phyloP scores from a whole-genome alignment of 1,284 basidiomycete species.

The Naganishia liquefaciens region DNA sequence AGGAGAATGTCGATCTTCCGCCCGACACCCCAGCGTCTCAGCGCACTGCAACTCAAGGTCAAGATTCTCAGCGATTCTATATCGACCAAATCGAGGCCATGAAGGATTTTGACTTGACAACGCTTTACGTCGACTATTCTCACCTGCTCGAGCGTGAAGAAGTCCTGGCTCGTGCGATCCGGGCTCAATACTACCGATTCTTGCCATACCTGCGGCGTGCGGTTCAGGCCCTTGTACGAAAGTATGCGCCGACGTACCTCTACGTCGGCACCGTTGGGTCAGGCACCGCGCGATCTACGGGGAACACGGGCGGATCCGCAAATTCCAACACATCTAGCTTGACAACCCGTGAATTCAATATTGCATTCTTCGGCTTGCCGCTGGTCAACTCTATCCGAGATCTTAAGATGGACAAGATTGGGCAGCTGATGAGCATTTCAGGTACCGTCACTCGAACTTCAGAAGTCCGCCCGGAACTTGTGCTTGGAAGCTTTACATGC shows the following conservation, averaged over 20 bases:
- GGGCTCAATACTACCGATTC: slow-evolving; percentile 94
- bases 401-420: slow-evolving; percentile 87
- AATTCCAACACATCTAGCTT: slow-evolving; percentile 59
- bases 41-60: slow-evolving; percentile 53
- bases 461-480: slow-evolving; percentile 92
- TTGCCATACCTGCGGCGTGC: slow-evolving; percentile 90
- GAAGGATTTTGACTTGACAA: slow-evolving; percentile 88
- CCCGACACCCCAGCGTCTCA: slow-evolving; percentile 77
- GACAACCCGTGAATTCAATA: slow-evolving; percentile 86
- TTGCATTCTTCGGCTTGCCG: slow-evolving; percentile 95
- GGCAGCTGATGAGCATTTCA: slow-evolving; percentile 86
- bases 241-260: slow-evolving; percentile 87
- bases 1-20: slow-evolving; percentile 73
- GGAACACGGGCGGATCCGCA: slow-evolving; percentile 4
- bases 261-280: slow-evolving; percentile 68
- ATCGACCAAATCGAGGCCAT: slow-evolving; percentile 89
- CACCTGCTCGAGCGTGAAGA: slow-evolving; percentile 89
- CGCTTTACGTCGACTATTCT: slow-evolving; percentile 92
- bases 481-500: slow-evolving; percentile 92
- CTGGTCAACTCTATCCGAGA: slow-evolving; percentile 94
- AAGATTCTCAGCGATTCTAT: slow-evolving; percentile 61
- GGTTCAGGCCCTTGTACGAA: slow-evolving; percentile 81
- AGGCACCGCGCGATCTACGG: slow-evolving; percentile 4
- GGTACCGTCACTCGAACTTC: slow-evolving; percentile 97
- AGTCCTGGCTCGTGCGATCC: slow-evolving; percentile 86